Base-by-base conservation (phyloP, 2,329 filamentous ascomycete species). In the Monosporascus sp. region DNA sequence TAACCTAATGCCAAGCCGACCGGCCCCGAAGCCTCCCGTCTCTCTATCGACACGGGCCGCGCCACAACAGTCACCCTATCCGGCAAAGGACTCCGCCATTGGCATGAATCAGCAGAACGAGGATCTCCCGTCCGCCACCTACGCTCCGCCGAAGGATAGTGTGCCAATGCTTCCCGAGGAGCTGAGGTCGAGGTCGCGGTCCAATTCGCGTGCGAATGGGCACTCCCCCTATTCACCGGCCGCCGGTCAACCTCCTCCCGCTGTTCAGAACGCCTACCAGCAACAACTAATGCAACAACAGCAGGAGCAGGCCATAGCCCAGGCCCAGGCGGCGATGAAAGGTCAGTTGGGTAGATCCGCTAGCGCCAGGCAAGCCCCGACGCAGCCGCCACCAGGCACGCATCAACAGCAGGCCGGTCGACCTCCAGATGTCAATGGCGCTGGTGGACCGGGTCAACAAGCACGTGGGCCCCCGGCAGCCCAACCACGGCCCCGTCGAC, bases 21-120 rank as follows among this genome's bases (percentile, higher is more conserved):
- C 91, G 52, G 91, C 93, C 46, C 94, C 92, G 50, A 90, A 89
- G 71, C 90, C 93, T n/a, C 94, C 93, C 49, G 81, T 80, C 66
- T 78, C 78, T 62, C 73, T 83, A 60, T 80, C 82, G 37, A 76
- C 79, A 48, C 77, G 85, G 64, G 71, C 79, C 49, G 79, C 80
- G 38, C 80, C 84, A 26, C 76, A 82, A 26, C 76, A 82, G 24
- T 74, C 79, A 22, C 79, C 82, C 20, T 82, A 82, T 65, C 69
- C 72, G 45, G 75, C 75, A 52, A 88, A 81, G 66, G 84, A 87
- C 64, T 85, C 83, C 24, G 83, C 79, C 40, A 85, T 86, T 62
- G 81, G 79, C 60, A 81, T 87, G 72, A 74, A 78, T 31, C 80
- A 82, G 59, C 73, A 78, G 44, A 71, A 74, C 49, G 84, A 86